These are phyloP conservation scores for Tuctoria greenei DNA, from an alignment of 176 grass and related monocot species.

Conservation along the genomic window DNA sequence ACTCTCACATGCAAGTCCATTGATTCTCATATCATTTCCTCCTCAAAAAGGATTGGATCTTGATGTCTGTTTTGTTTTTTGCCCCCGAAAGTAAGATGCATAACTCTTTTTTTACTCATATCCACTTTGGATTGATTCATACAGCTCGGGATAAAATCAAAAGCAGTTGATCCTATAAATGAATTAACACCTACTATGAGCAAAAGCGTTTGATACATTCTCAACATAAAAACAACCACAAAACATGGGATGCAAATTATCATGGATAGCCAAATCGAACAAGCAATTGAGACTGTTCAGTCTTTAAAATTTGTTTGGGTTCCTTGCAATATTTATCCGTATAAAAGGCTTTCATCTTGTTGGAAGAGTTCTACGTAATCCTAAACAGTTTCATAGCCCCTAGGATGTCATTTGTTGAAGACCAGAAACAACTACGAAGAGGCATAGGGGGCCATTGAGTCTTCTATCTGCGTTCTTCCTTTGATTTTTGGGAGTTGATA, in stretches of 20 bases:
- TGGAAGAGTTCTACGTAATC: neutral
- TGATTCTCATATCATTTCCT: constrained; percentile 18
- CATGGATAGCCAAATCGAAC: neutral
- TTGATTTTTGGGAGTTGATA: neutral
- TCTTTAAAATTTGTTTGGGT: no score
- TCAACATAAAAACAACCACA: neutral
- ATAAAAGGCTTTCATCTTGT: neutral
- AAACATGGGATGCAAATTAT: neutral
- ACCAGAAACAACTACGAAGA: neutral
- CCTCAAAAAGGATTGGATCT: constrained; percentile 19
- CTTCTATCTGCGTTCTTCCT: no score
- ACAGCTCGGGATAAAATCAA: constrained; percentile 9
- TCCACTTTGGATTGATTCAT: neutral
- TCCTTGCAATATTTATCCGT: neutral
- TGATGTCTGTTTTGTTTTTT: neutral
- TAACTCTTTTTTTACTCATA: neutral
- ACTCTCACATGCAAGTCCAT: no score
- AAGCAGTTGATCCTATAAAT: neutral
- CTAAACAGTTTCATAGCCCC: neutral
- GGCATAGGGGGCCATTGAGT: no score
- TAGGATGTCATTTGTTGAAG: neutral
- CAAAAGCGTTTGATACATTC: neutral
- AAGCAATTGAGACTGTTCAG: neutral
- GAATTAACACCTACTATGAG: neutral
- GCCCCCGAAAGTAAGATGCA: neutral